A percentile compares a stretch with the other conserved stretches of the same genome.
These are phyloP conservation scores for Cornus florida DNA, from an alignment of 148 eudicot species.

Conservation along the genomic window DNA sequence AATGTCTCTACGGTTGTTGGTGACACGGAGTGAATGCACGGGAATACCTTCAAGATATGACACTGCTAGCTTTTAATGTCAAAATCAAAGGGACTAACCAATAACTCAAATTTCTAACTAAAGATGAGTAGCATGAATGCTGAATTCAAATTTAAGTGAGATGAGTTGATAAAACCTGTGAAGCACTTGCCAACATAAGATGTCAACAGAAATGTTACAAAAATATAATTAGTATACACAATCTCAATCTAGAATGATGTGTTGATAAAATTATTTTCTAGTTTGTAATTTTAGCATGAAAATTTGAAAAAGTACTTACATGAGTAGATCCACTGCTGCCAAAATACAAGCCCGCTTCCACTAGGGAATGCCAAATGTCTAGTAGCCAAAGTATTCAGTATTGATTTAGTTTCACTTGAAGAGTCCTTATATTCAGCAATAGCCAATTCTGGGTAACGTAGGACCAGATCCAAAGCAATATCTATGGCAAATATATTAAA, in stretches of 20 bases:
- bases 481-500: background rate
- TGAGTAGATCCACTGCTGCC: slow-evolving; percentile 3
- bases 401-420: background rate
- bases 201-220: background rate
- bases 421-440: background rate
- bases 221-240: background rate
- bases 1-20: background rate
- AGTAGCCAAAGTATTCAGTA: slow-evolving; percentile 2
- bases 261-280: background rate
- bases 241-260: background rate
- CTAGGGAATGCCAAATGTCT: slow-evolving; percentile 1
- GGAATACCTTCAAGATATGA: slow-evolving; percentile 7
- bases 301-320: background rate
- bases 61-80: background rate
- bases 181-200: background rate
- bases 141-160: too few species aligned
- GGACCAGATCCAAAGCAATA: slow-evolving; percentile 9
- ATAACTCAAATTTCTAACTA: too few species aligned
- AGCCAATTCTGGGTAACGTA: slow-evolving; percentile 6
- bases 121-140: too few species aligned
- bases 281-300: background rate
- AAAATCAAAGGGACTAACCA: background rate
- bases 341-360: background rate
- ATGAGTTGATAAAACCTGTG: too few species aligned
- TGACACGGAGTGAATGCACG: background rate